A percentile compares a stretch with the other conserved stretches of the same genome.
Conservation (phyloP, 768 basidiomycete genomes). For the Suillus subaureus region DNA sequence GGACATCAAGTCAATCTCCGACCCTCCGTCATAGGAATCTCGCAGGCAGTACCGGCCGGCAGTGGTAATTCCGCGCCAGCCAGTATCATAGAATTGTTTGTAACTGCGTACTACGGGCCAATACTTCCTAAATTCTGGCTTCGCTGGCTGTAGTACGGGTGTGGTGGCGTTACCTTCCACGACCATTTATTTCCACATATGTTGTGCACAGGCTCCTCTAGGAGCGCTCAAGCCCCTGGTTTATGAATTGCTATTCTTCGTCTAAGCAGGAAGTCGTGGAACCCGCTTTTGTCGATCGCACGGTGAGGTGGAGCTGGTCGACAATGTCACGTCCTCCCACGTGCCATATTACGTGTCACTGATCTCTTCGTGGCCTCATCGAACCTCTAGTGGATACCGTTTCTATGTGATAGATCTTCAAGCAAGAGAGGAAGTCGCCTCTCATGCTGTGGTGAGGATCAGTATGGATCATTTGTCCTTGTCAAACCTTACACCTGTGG, state of each 20-base stretch:
- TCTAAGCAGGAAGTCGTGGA: slow-evolving; percentile 1
- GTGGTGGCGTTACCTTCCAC: background rate
- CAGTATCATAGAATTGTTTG: background rate
- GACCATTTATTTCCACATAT: background rate
- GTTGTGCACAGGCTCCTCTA: background rate
- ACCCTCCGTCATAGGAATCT: background rate
- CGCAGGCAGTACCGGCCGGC: slow-evolving; percentile 1
- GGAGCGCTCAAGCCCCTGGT: background rate
- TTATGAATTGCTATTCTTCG: background rate
- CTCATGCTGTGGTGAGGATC: slow-evolving; percentile 14
- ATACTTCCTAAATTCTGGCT: slow-evolving; percentile 1
- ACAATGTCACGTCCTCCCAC: slow-evolving; percentile 4
- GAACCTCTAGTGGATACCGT: slow-evolving; percentile 3
- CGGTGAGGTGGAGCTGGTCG: background rate
- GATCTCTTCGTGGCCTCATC: background rate
- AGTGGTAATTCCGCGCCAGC: background rate
- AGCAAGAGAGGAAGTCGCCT: background rate
- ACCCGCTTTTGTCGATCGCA: background rate
- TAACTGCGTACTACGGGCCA: background rate
- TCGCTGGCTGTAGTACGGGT: background rate
- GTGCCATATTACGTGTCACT: background rate
- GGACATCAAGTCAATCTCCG: background rate
- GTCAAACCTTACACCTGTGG: slow-evolving; percentile 9
- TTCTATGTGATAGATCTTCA: background rate
- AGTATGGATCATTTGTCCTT: slow-evolving; percentile 21